Base-by-base conservation (phyloP, 129 eudicot genomes). In the Heracleum sosnowskyi region DNA sequence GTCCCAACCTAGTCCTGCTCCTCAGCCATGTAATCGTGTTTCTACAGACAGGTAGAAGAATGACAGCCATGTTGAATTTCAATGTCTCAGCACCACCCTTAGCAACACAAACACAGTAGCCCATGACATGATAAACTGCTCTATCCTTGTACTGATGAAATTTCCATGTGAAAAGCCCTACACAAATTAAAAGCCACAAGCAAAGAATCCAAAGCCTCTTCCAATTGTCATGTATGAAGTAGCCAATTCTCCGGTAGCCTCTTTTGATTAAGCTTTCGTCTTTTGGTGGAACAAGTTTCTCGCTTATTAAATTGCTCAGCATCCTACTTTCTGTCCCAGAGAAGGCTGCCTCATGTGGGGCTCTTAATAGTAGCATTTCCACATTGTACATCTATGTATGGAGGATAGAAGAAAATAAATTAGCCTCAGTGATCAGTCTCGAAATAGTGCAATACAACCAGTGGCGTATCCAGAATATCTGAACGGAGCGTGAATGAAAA, bases 81-180 rank as follows among this genome's bases (percentile, higher is more conserved):
- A 85, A 81, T 9, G 88, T 89, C 87, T 89, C 93, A 0, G 91
- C 93, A 2, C 82, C 93, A 5, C 93, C 93, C 80, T 89, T 89
- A 22, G 93, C 93, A n/a, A 78, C 31, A 5, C 82, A 70, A 37
- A 89, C 89, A 75, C 93, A 89, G 39, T 87, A 84, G 2, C 93
- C 93, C 93, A 89, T 89, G 35, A 89, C 86, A 22, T 87, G 82
- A 46, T 74, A 89, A 5, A 84, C 89, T 0, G 84, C 87, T 16
- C 88, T 85, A n/a, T 87, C 80, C 82, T 85, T 89, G 74, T 89
- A 89, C 81, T 89, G 91, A 64, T 83, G 66, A 45, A 86, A 89
- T 73, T 89, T 89, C 87, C 88, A 89, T 6, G 85, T 72, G 77
- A 87, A 89, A 66, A 87, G 89, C 22, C 88, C 88, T 2, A 78